Evolutionary conservation across 805 yeast genomes (phyloP).

Genomic region (Naumovozyma baii): DNA sequence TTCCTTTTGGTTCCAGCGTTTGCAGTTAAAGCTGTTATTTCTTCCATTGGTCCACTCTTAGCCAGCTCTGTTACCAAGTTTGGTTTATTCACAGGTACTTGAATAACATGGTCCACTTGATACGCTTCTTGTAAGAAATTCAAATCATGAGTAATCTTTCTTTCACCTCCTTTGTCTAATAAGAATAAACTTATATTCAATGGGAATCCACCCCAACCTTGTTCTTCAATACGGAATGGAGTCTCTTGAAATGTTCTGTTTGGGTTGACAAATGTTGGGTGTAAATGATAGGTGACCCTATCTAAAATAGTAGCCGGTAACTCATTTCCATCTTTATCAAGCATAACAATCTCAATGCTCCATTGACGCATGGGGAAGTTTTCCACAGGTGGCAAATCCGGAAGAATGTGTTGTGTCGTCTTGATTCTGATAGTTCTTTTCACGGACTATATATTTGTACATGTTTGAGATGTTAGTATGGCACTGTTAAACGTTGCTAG

Average conservation of each 20-base stretch:
- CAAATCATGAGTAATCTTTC: constrained; percentile 78
- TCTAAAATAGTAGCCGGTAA: constrained; percentile 83
- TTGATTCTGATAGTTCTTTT: constrained; percentile 83
- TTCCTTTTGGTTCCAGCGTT: constrained; percentile 7
- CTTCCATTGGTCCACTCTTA: constrained; percentile 78
- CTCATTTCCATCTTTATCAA: constrained; percentile 73
- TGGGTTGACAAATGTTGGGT: constrained; percentile 91
- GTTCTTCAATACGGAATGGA: constrained; percentile 82
- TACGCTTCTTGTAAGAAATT: constrained; percentile 74
- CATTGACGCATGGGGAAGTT: constrained; percentile 92
- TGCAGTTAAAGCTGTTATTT: constrained; percentile 18
- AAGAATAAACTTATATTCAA: constrained; percentile 68
- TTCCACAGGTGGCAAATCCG: constrained; percentile 77
- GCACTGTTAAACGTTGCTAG: too few species aligned
- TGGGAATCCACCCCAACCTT: constrained; percentile 98
- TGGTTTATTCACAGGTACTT: constrained; percentile 63
- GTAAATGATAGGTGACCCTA: constrained; percentile 85
- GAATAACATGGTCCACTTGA: constrained; percentile 65
- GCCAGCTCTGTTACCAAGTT: constrained; percentile 59
- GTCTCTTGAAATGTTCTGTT: constrained; percentile 67
- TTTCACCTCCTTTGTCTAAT: constrained; percentile 81
- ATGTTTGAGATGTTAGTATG: too few species aligned
- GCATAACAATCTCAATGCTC: constrained; percentile 67
- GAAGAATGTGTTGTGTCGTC: constrained; percentile 73
- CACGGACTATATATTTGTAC: constrained; percentile 31